Conservation (phyloP, 1,139 yeast genomes). For the Saccharomyces hybrid region DNA sequence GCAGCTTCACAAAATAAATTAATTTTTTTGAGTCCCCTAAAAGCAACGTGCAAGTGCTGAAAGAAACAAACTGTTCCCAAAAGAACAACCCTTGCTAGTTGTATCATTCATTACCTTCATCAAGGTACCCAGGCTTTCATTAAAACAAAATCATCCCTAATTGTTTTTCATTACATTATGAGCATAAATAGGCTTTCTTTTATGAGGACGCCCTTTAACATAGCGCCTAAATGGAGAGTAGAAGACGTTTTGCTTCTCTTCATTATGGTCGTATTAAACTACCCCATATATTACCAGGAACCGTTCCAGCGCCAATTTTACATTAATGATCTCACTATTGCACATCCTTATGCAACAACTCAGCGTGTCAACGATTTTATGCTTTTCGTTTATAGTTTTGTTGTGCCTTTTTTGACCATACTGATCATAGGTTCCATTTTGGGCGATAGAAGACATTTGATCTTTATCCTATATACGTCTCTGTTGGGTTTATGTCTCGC, state of each 20-base stretch:
- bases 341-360: slow-evolving; percentile 63
- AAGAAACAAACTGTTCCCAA: too few relatives aligned
- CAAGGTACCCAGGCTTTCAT: too few relatives aligned
- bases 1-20: too few relatives aligned
- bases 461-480: slow-evolving; percentile 42
- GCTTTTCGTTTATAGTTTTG: slow-evolving; percentile 36
- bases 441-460: slow-evolving; percentile 38
- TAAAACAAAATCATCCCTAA: too few relatives aligned
- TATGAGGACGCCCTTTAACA: slow-evolving; percentile 2
- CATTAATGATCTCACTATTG: slow-evolving; percentile 47
- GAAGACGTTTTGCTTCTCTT: slow-evolving; percentile 46
- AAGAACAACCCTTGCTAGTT: too few relatives aligned
- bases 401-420: slow-evolving; percentile 39
- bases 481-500: slow-evolving; percentile 48
- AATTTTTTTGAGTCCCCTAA: too few relatives aligned
- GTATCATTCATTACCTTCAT: too few relatives aligned
- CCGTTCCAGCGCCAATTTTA: slow-evolving; percentile 72
- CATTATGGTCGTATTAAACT: slow-evolving; percentile 39
- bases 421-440: slow-evolving; percentile 31
- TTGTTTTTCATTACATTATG: neutral
- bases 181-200: neutral
- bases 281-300: slow-evolving; percentile 39
- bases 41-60: too few relatives aligned
- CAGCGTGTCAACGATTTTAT: slow-evolving; percentile 49
- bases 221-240: slow-evolving; percentile 46